Base-by-base conservation (phyloP, 1,284 basidiomycete species). In the Malassezia nana region DNA sequence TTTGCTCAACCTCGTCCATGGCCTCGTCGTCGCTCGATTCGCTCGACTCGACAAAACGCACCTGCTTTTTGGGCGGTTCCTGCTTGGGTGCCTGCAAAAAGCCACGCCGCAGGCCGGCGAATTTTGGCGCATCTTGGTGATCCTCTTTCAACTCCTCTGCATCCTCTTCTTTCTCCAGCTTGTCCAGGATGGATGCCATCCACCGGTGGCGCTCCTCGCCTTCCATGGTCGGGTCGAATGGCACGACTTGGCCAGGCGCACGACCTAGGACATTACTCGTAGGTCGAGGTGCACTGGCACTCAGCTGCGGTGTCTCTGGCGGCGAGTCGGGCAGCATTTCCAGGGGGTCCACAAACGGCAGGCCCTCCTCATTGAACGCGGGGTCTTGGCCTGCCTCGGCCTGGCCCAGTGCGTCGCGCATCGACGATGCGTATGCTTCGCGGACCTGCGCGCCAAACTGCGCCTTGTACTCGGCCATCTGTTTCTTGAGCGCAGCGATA, bases 321-420 rank as follows among this genome's bases (percentile, higher is more conserved):
- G 55, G 55, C 6, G 58, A 60, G 30, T 58, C 58, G 0, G 57
- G 52, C 1, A 71, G 50, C 22, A 45, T 13, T 41, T 73, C 70
- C 8, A 68, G 57, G 2, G 63, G 64, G 35, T 73, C 69, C 28
- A 66, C 64, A 48, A 73, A 73, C 2, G 70, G 70, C 33, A 73
- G 52, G 1, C 70, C 70, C 50, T 73, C 70, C 46, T 73, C 70
- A 52, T 72, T 72, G 29, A 73, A 58, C 13, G 62, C 65, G 43
- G 66, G 53, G 24, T 62, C 50, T 2, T 64, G 26, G 10, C 62
- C 62, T 22, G 65, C 47, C 38, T 29, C 24, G 6, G 33, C 26
- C 33, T 35, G 16, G 10, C 29, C 24, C 22, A 54, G 13, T 18
- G 38, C 16, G 26, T 41, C 16, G 20, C 22, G 39, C 30, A 50